A percentile compares a stretch with the other conserved stretches of the same genome.
phyloP scores from a whole-genome alignment of 108 stramenopile genomes.

The Skeletonema tropicum region DNA sequence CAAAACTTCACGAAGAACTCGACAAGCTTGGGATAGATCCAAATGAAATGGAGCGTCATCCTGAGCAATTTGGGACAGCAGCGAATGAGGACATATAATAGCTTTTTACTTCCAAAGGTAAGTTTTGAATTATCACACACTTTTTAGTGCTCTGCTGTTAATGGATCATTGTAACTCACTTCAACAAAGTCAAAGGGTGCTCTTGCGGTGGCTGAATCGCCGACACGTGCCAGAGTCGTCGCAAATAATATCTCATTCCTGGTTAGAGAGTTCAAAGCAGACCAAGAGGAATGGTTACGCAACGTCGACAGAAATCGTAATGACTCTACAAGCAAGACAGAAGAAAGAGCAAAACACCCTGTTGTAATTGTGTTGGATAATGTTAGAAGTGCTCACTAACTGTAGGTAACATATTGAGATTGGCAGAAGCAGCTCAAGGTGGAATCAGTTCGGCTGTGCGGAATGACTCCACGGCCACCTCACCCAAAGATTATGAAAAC shows the following conservation, averaged over 20 bases:
- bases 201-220: conserved; percentile 55
- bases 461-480: conserved; percentile 62
- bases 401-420: conserved; percentile 58
- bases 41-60: conserved; percentile 33
- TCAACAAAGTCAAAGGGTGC: conserved; percentile 48
- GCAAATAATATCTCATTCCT: conserved; percentile 64
- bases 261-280: conserved; percentile 49
- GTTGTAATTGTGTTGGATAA: conserved; percentile 59
- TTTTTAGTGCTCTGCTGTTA: background rate
- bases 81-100: conserved; percentile 56
- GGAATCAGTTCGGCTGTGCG: conserved; percentile 52
- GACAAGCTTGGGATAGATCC: conserved; percentile 44
- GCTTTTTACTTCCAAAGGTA: conserved; percentile 51
- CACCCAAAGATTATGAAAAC: conserved; percentile 61
- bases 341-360: conserved; percentile 18
- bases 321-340: conserved; percentile 13
- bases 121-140: background rate
- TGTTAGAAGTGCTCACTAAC: conserved; percentile 60
- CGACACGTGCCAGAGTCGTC: conserved; percentile 55
- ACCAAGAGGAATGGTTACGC: conserved; percentile 58
- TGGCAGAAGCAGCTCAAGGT: conserved; percentile 55
- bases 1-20: conserved; percentile 46
- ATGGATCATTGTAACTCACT: background rate
- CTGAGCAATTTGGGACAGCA: conserved; percentile 52
- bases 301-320: conserved; percentile 54